Evolutionary conservation across 305 asterid genomes (phyloP).

Genomic region (Solanum aculeatissimum): DNA sequence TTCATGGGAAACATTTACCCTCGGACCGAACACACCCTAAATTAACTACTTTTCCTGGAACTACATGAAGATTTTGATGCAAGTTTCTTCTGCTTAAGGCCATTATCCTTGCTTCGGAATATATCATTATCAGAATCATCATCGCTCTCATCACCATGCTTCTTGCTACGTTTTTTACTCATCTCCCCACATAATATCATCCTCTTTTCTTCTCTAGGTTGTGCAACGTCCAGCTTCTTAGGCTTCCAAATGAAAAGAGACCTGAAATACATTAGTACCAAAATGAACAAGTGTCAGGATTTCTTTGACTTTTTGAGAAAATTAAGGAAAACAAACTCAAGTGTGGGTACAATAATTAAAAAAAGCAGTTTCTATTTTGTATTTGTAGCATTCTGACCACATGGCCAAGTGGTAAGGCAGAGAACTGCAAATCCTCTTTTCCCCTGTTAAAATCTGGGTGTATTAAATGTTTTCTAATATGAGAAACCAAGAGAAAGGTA

Average conservation of each 20-base stretch:
- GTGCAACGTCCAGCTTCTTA: conserved; percentile 34
- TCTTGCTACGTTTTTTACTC: conserved; percentile 30
- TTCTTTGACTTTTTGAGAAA: neutral
- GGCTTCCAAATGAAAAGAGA: conserved; percentile 95
- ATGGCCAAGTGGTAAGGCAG: neutral
- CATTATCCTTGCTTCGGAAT: conserved; percentile 24
- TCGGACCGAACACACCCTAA: neutral
- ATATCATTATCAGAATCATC: conserved; percentile 40
- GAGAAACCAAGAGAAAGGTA: neutral
- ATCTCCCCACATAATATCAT: conserved; percentile 50
- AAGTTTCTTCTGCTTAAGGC: conserved; percentile 32
- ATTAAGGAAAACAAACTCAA: neutral
- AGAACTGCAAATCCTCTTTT: neutral
- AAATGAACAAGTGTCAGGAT: neutral
- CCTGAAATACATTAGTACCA: conserved; percentile 20
- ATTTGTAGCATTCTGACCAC: neutral
- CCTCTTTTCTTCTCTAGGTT: conserved; percentile 28
- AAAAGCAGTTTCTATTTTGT: neutral
- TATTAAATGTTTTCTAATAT: neutral
- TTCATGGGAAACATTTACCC: neutral
- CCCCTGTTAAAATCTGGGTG: neutral
- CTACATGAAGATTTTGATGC: conserved; percentile 18
- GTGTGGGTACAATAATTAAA: neutral
- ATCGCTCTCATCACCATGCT: conserved; percentile 42
- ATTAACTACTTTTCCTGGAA: conserved; percentile 22